phyloP scores from a whole-genome alignment of 2,329 filamentous ascomycete genomes.

The Pestalotiopsis sp. region DNA sequence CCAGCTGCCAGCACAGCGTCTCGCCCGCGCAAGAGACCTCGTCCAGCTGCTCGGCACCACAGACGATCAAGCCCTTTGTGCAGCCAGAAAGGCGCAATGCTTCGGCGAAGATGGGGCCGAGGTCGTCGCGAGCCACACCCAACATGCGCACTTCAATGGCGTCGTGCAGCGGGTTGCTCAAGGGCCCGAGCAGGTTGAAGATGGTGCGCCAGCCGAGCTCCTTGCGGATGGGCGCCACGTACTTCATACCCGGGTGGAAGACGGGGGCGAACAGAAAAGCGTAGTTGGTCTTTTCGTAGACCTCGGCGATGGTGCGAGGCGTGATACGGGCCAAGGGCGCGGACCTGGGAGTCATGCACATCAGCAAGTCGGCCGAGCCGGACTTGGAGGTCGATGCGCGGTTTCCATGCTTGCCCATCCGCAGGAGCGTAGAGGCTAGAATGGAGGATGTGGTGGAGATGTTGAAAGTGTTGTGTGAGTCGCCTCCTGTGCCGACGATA shows the following conservation, averaged over 20 bases:
- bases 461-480: slow-evolving; percentile 97
- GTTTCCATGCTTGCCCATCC: slow-evolving; percentile 95
- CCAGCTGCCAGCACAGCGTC: slow-evolving; percentile 86
- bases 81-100: slow-evolving; percentile 75
- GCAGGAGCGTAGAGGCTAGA: slow-evolving; percentile 79
- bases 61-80: slow-evolving; percentile 85
- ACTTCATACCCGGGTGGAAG: slow-evolving; percentile 93
- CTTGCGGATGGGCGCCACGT: slow-evolving; percentile 81
- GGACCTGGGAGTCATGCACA: slow-evolving; percentile 68
- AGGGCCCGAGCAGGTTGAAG: slow-evolving; percentile 92
- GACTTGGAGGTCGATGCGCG: slow-evolving; percentile 93
- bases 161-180: slow-evolving; percentile 87
- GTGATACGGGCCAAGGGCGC: slow-evolving; percentile 75
- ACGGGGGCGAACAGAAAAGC: slow-evolving; percentile 93
- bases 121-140: slow-evolving; percentile 85
- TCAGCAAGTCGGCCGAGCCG: slow-evolving; percentile 89
- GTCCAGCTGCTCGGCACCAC: slow-evolving; percentile 91
- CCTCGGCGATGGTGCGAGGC: slow-evolving; percentile 66
- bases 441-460: slow-evolving; percentile 95
- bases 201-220: slow-evolving; percentile 94
- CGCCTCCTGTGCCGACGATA: slow-evolving; percentile 95
- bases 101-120: slow-evolving; percentile 87
- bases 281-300: slow-evolving; percentile 85
- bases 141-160: slow-evolving; percentile 85
- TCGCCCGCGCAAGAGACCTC: slow-evolving; percentile 90